phyloP scores from a whole-genome alignment of 2,329 filamentous ascomycete genomes.

The Tolypocladium inflatum region DNA sequence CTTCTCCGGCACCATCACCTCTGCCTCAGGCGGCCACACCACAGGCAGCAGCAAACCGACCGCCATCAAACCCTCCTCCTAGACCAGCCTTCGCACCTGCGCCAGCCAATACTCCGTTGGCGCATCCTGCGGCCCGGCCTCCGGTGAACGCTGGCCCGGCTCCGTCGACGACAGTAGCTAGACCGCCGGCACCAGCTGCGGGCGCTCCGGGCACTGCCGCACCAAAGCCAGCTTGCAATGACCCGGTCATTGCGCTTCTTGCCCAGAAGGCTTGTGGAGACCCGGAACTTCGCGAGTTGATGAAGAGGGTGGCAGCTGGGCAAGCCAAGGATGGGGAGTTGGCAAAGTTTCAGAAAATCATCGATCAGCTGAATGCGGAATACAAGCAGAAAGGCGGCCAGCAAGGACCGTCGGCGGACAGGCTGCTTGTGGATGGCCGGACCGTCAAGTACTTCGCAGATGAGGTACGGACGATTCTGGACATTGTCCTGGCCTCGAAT shows the following conservation, averaged over 20 bases:
- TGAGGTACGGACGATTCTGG: constrained; percentile 47
- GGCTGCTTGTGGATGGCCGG: constrained; percentile 43
- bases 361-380: constrained; percentile 63
- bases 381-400: constrained; percentile 42
- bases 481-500: constrained; percentile 50
- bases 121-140: constrained; percentile 17
- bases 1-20: constrained; percentile 4
- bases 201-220: constrained; percentile 3
- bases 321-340: constrained; percentile 63
- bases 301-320: constrained; percentile 75
- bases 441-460: constrained; percentile 52
- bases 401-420: constrained; percentile 44
- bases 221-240: constrained; percentile 29
- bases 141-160: constrained; percentile 13
- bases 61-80: constrained; percentile 10
- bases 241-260: constrained; percentile 73
- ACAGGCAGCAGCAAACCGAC: constrained; percentile 10
- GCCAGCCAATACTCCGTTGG: constrained; percentile 2
- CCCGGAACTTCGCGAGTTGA: constrained; percentile 62
- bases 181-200: not conserved
- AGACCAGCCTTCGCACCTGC: constrained; percentile 10
- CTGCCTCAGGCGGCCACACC: constrained; percentile 12
- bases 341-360: constrained; percentile 68
- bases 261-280: constrained; percentile 69
- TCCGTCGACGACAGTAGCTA: constrained; percentile 2